Percentiles rank a stretch among this genome's conserved stretches.
phyloP scores from a whole-genome alignment of 257 asterid species.

The Nicotiana otophora region DNA sequence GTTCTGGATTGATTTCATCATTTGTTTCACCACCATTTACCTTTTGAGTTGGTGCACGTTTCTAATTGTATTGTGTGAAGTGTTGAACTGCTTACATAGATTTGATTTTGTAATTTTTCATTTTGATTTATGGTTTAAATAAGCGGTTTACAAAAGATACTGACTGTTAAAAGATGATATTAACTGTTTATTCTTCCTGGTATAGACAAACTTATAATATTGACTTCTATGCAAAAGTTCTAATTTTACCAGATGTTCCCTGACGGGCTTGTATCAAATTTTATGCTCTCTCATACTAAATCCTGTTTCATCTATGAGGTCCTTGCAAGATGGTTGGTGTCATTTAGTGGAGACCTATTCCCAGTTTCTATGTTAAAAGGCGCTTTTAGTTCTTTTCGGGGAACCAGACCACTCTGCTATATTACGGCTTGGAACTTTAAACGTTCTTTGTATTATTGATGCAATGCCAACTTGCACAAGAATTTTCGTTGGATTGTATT shows the following conservation, averaged over 20 bases:
- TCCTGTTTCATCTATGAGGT: neutral
- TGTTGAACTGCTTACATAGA: neutral
- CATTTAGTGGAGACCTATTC: neutral
- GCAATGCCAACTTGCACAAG: neutral
- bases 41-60: neutral
- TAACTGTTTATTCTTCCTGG: neutral
- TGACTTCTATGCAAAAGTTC: neutral
- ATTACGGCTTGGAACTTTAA: neutral
- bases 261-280: neutral
- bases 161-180: neutral
- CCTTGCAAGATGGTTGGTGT: conserved; percentile 2
- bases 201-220: neutral
- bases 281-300: neutral
- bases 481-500: neutral
- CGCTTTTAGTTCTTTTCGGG: neutral
- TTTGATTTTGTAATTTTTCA: neutral
- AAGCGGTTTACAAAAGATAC: neutral
- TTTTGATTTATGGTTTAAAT: neutral
- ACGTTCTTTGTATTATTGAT: neutral
- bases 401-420: neutral
- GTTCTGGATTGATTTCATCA: neutral
- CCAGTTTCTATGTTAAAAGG: neutral
- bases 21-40: conserved; percentile 8
- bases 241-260: neutral
- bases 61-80: neutral